Evolutionary conservation across 352 stramenopile species (phyloP).

Genomic region (Pythium periplocum): DNA sequence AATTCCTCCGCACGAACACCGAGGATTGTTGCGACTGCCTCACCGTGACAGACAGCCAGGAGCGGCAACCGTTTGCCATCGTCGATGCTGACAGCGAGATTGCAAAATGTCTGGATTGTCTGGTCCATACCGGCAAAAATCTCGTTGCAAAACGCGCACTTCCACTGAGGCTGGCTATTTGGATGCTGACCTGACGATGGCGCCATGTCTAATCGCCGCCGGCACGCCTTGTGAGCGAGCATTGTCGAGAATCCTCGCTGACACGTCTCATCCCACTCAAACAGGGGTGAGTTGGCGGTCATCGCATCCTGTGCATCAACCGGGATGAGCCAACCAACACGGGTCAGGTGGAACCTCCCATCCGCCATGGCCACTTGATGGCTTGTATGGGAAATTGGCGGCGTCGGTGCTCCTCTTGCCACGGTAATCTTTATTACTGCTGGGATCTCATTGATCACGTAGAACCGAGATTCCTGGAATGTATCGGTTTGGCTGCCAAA

Average conservation of each 20-base stretch:
- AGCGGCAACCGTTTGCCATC: constrained; percentile 23
- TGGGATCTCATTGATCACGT: constrained; percentile 36
- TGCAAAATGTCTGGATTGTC: constrained; percentile 38
- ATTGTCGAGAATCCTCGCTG: constrained; percentile 41
- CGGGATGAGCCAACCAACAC: constrained; percentile 49
- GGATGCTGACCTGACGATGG: background rate
- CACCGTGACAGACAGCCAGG: constrained; percentile 35
- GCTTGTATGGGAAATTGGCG: background rate
- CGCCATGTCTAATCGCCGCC: constrained; percentile 15
- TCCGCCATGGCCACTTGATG: constrained; percentile 4
- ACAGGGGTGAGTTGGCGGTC: background rate
- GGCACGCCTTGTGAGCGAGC: constrained; percentile 31
- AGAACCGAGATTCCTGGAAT: constrained; percentile 36
- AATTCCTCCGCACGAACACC: constrained; percentile 39
- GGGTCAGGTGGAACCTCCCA: constrained; percentile 14
- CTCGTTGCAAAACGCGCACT: constrained; percentile 47
- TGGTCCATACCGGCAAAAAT: constrained; percentile 45
- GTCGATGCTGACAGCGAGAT: constrained; percentile 37
- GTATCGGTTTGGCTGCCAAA: constrained; percentile 55
- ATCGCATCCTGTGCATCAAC: too few species aligned
- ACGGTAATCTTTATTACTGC: constrained; percentile 27
- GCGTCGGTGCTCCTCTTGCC: background rate
- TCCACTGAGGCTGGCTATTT: constrained; percentile 25
- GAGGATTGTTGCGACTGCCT: constrained; percentile 35
- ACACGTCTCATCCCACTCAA: constrained; percentile 35